Percentiles rank a stretch among this genome's conserved stretches.
These are phyloP conservation scores for Bacterosira constricta DNA, from an alignment of 108 stramenopile species.

Conservation along the genomic window DNA sequence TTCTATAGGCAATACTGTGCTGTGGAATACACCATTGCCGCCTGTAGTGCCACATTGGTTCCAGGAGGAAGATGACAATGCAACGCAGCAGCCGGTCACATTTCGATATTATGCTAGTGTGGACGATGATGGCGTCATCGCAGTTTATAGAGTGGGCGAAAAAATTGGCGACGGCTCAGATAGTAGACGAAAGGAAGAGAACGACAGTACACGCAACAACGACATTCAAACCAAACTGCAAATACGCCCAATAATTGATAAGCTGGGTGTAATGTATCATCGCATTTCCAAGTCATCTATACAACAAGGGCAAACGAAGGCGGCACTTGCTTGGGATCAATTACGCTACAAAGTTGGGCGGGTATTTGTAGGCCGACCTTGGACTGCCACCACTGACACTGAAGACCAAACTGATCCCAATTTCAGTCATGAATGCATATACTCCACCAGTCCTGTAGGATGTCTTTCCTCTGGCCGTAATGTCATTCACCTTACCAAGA, in stretches of 20 bases:
- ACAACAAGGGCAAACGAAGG: constrained; percentile 32
- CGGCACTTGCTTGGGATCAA: constrained; percentile 36
- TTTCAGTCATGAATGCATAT: constrained; percentile 57
- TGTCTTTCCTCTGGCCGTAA: constrained; percentile 58
- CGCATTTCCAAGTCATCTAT: constrained; percentile 39
- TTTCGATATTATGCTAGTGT: constrained; percentile 69
- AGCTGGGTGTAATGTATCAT: constrained; percentile 32
- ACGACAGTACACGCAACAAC: not conserved
- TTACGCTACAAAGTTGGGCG: constrained; percentile 31
- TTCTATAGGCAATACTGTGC: constrained; percentile 53
- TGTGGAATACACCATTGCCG: constrained; percentile 64
- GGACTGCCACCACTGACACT: not conserved
- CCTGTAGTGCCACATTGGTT: constrained; percentile 45
- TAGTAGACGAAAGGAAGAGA: not conserved
- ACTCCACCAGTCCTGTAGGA: constrained; percentile 61
- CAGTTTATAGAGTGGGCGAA: constrained; percentile 58
- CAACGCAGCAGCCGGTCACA: constrained; percentile 14
- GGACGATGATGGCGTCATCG: constrained; percentile 77
- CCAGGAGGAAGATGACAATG: constrained; percentile 39
- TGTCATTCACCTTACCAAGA: constrained; percentile 46
- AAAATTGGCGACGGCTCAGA: not conserved
- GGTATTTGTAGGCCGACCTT: constrained; percentile 25
- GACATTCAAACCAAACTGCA: constrained; percentile 14
- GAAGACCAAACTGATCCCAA: not conserved
- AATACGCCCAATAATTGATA: constrained; percentile 30